A percentile compares a stretch with the other conserved stretches of the same genome.
phyloP scores from a whole-genome alignment of 2,329 filamentous ascomycete species.

The Didymella arachidicola region DNA sequence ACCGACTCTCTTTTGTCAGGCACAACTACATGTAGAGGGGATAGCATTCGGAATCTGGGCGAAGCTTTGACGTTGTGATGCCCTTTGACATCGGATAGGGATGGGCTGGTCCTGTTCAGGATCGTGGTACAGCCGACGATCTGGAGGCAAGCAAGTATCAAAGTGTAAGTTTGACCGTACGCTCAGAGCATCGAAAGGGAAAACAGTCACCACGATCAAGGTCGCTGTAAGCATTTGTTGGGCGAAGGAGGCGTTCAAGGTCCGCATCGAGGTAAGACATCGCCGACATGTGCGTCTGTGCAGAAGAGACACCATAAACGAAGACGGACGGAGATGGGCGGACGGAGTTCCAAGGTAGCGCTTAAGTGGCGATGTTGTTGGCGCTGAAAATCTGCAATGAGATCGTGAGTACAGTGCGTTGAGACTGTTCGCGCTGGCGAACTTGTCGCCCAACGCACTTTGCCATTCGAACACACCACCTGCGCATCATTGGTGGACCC shows the following conservation, averaged over 20 bases:
- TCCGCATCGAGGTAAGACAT: conserved; percentile 5
- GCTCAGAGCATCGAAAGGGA: neutral
- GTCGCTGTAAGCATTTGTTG: neutral
- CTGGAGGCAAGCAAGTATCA: neutral
- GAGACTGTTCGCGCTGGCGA: conserved; percentile 9
- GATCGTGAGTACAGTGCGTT: conserved; percentile 2
- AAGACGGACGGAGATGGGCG: neutral
- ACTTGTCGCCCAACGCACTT: conserved; percentile 18
- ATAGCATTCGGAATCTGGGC: too few species aligned
- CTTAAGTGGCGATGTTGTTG: neutral
- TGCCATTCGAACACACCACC: neutral
- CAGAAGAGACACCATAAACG: neutral
- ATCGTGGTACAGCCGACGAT: neutral
- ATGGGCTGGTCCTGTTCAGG: neutral
- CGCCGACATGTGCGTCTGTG: conserved; percentile 6
- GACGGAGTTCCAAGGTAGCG: neutral
- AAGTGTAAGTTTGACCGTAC: neutral
- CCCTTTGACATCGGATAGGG: neutral
- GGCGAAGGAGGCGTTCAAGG: neutral
- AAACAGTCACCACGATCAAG: neutral
- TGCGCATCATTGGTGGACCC: conserved; percentile 3
- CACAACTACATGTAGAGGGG: neutral
- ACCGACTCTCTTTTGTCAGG: neutral
- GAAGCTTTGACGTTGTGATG: neutral
- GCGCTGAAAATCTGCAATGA: neutral